These are phyloP conservation scores for Eucalyptus erythrocorys DNA, from an alignment of 345 rosid genomes.

Conservation along the genomic window DNA sequence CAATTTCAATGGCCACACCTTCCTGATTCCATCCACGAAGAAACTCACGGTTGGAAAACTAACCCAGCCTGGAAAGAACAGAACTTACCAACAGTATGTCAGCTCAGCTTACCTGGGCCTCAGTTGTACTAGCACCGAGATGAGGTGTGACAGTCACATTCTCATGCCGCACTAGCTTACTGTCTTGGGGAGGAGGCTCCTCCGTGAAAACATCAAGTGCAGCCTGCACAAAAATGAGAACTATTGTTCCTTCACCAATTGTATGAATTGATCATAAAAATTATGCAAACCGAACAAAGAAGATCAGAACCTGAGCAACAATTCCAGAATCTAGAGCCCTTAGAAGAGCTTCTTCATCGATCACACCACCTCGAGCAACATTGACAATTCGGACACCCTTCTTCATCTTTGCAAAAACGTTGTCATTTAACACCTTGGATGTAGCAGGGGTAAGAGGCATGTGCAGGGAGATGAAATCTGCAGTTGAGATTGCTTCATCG, in stretches of 20 bases:
- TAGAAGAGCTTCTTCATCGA: conserved; percentile 28
- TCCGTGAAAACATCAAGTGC: conserved; percentile 26
- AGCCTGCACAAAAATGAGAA: conserved; percentile 7
- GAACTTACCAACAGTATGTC: background rate
- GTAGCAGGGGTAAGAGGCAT: conserved; percentile 34
- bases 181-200: conserved; percentile 25
- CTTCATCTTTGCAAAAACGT: conserved; percentile 26
- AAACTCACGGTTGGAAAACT: background rate
- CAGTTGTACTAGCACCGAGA: conserved; percentile 30
- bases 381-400: conserved; percentile 26
- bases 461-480: conserved; percentile 31
- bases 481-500: conserved; percentile 23
- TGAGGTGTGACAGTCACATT: conserved; percentile 27
- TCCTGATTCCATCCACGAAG: conserved; percentile 4
- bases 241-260: background rate
- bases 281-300: background rate
- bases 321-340: conserved; percentile 27
- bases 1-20: conserved; percentile 32
- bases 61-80: background rate
- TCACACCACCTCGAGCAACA: conserved; percentile 33
- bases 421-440: conserved; percentile 20
- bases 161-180: conserved; percentile 17
- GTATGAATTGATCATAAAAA: background rate
- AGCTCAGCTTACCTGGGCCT: conserved; percentile 13
- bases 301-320: conserved; percentile 16